Percentiles rank a stretch among this genome's conserved stretches.
Conservation (phyloP, 148 eudicot genomes). For the Chenopodium suecicum region DNA sequence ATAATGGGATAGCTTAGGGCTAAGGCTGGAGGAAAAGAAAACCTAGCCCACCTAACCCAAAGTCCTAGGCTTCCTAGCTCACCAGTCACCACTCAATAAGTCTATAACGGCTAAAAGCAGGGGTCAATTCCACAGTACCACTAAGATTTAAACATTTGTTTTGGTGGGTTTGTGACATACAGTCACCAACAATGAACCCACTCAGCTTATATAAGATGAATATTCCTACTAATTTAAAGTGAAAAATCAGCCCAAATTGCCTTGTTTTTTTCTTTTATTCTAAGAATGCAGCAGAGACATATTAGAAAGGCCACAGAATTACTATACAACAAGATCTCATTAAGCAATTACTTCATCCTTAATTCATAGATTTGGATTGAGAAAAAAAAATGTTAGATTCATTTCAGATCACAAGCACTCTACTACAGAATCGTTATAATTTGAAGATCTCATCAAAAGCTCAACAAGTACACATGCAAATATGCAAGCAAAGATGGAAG, state of each 20-base stretch:
- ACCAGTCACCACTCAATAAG: not conserved
- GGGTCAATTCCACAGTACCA: not conserved
- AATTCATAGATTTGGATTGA: not conserved
- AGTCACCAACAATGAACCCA: not conserved
- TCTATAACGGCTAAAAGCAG: not conserved
- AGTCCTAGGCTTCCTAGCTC: not conserved
- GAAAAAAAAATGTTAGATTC: not conserved
- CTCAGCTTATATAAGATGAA: not conserved
- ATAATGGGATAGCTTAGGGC: not conserved
- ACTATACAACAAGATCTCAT: not conserved
- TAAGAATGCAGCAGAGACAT: not conserved
- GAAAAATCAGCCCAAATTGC: not conserved
- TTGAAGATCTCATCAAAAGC: not conserved
- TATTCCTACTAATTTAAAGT: not conserved
- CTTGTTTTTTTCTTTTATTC: not conserved
- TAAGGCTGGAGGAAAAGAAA: not conserved
- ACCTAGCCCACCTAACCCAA: not conserved
- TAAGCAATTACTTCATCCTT: not conserved
- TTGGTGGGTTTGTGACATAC: not conserved
- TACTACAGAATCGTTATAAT: too few relatives aligned
- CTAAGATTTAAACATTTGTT: not conserved
- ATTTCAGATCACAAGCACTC: not conserved
- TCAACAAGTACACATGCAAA: not conserved
- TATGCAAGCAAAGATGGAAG: conserved; percentile 17
- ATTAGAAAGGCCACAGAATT: not conserved